Evolutionary conservation across 768 basidiomycete species (phyloP), one percentile per base, ranked within the genome.

Genomic region (Paxillus ammoniavirescens): DNA sequence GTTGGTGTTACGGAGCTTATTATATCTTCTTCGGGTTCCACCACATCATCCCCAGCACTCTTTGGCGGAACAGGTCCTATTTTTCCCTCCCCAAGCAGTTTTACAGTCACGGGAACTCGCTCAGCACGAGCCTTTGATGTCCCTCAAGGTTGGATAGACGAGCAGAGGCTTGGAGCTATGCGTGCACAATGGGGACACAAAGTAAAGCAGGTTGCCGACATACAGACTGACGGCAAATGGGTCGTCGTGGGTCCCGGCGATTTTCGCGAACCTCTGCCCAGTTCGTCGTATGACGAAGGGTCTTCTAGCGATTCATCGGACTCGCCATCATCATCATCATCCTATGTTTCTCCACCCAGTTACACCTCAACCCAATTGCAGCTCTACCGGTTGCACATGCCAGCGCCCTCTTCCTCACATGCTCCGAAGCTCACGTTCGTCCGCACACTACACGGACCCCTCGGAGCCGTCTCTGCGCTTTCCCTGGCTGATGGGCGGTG

Each of bases 141-240:
- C 8, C 87, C 88, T 13, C 75, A 74, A 30, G 87, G 85, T 4
- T 91, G 85, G 83, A 76, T 91, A 48, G 84, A 91, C 65, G 81
- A 82, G 49, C 65, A 75, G 47, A 84, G 85, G 65, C 71, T 91
- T 38, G 76, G 75, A 26, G 58, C 68, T 21, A 82, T 90, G 75
- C 82, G 82, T 35, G 84, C 87, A 58, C 91, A 92, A 57, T 91
- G 89, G 86, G 77, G 79, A 28, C 86, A 89, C 53, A 91, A 89
- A 67, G 79, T 92, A 17, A 72, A 73, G 42, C 73, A 75, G 12
- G 84, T 93, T 30, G 81, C 84, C n/a, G 86, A 83, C 59, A 84
- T 80, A 14, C 85, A 89, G 61, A 89, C 91, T 5, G 91, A 92
- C 63, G 91, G 91, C 8, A 91, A 89, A 75, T 93, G 89, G 87